These are phyloP conservation scores for Sarcocystis neurona DNA, from an alignment of 169 alveolate genomes.

Conservation along the genomic window DNA sequence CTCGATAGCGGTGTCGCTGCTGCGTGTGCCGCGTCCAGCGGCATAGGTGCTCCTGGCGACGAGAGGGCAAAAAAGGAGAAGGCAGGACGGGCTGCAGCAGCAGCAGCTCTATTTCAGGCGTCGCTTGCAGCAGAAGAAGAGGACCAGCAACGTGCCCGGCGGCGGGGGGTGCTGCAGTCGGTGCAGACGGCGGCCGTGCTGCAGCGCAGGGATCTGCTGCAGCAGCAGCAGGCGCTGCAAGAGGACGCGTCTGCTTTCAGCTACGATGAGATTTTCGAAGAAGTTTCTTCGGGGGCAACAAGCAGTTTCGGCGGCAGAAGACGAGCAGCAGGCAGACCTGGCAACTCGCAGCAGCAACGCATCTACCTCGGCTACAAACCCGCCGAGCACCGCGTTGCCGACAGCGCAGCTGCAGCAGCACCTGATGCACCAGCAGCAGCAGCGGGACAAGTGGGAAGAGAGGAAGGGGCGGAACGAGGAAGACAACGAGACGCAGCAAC, in stretches of 20 bases:
- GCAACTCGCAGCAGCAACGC: background rate
- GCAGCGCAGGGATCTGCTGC: background rate
- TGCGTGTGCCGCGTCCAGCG: too few relatives aligned
- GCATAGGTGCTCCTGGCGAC: too few relatives aligned
- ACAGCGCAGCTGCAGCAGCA: too few relatives aligned
- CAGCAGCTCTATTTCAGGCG: background rate
- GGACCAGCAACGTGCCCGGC: background rate
- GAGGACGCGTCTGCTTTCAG: constrained; percentile 37
- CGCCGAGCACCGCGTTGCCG: background rate
- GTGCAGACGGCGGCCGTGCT: background rate
- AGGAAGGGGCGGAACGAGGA: background rate
- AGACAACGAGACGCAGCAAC: too few relatives aligned
- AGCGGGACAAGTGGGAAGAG: background rate
- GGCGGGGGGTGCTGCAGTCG: constrained; percentile 25
- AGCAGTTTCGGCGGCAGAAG: too few relatives aligned
- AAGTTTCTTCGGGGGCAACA: constrained; percentile 28
- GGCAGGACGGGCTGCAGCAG: too few relatives aligned
- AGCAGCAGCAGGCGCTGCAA: constrained; percentile 32
- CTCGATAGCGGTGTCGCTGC: too few relatives aligned
- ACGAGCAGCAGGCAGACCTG: too few relatives aligned
- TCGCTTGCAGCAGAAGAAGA: constrained; percentile 3
- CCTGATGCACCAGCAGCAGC: background rate
- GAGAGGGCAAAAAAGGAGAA: too few relatives aligned
- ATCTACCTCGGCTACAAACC: constrained; percentile 24
- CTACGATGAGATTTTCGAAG: constrained; percentile 55